Evolutionary conservation across 345 rosid genomes (phyloP), one percentile per base, ranked within the genome.

Genomic region (Lumnitzera racemosa): DNA sequence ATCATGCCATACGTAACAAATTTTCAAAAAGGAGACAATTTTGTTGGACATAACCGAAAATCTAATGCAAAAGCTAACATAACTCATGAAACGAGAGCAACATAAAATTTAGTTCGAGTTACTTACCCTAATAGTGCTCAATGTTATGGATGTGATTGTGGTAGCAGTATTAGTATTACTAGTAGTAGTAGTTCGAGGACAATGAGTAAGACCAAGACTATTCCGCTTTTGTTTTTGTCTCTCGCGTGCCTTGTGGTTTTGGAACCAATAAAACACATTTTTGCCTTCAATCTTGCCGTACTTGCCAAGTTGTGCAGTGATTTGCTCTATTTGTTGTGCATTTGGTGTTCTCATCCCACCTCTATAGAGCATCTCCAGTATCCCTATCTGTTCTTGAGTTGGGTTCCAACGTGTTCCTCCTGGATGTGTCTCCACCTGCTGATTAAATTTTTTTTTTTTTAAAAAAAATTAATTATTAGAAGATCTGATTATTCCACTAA

Each of bases 341-440:
- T 90, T 94, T 3, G 99, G 99, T 17, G 99, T 94, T 24, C 97
- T 81, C 88, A 85, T 90, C 27, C 98, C 97, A 59, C 88, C 79
- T 68, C 75, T 78, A 71, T 92, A 92, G 64, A 89, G 57, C 91
- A 85, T 87, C 81, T 92, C 98, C 41, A 92, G 74, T 68, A 92
- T 88, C 56, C 90, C 90, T 65, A 94, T 86, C 74, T 94, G 99
- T 64, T 94, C 99, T 69, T 94, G 97, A 10, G 99, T 94, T 13
- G 99, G 99, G 58, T 94, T 94, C 99, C 99, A 94, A 64, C 99
- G 59, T 43, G 97, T 90, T 49, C 99, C 99, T 64, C 99, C 99
- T 0, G 86, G 89, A 55, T 87, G 98, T 17, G 95, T 84, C 68
- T 89, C 98, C 80, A 85, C 86, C 95, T 86, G 67, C 60, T 36